Base-by-base conservation (phyloP, 2,329 filamentous ascomycete species). In the Trichoderma oligosporum region DNA sequence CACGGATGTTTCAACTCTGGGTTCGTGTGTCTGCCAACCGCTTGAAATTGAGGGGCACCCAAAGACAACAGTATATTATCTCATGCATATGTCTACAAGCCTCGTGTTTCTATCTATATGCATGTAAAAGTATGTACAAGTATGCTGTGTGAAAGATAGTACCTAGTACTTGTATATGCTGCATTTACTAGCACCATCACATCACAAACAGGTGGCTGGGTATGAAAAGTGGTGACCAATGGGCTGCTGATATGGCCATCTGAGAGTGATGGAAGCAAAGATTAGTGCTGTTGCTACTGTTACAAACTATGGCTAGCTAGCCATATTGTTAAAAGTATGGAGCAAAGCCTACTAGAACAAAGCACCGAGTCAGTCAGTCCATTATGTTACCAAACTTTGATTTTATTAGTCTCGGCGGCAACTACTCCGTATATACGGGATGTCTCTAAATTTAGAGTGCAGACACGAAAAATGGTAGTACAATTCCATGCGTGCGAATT, bases 1-100 rank as follows among this genome's bases (percentile, higher is more conserved):
- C 39, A 20, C 49, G 27, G 49, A 27, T 53, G 49, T 53, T 53
- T 53, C 49, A 53, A 39, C n/a, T n/a, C n/a, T n/a, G n/a, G n/a
- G 24, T 18, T 20, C 20, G 36, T 22, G 12, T 38, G 39, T 8
- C 36, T 44, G 29, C 29, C 29, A 53, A 42, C 44, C 27, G n/a
- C n/a, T 29, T 25, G 3, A 9, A 12, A 27, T 18, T 12, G 35
- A n/a, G n/a, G n/a, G 35, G 24, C 52, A 38, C 14, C 20, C 18
- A 36, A 18, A 46, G 16, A 7, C 14, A 36, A n/a, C 8, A 18
- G 9, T 18, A 18, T 27, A 4, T 20, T n/a, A n/a, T n/a, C 14
- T 33, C n/a, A 22, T 33, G 31, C 31, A 25, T 46, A 20, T 38
- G 33, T 20, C 41, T 18, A 20, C 16, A 38, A n/a, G 51, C 29